Evolutionary conservation across 495 filamentous ascomycete genomes (phyloP).

Genomic region (Xylaria intraflava): DNA sequence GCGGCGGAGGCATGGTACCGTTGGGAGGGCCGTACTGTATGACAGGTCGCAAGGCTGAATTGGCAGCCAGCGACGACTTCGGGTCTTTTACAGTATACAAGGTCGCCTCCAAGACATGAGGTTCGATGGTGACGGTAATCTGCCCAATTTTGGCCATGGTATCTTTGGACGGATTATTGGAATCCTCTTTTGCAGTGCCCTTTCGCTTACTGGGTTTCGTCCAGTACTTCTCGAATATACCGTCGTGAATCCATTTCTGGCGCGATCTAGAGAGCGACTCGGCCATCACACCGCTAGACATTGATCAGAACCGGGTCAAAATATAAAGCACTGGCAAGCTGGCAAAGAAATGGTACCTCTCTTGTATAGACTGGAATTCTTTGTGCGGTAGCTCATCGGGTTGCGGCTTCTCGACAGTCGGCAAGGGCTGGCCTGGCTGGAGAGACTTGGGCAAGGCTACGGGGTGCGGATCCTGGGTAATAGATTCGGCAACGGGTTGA

Average conservation of each 20-base stretch:
- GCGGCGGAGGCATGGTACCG: conserved; percentile 49
- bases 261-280: conserved; percentile 80
- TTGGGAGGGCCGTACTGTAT: conserved; percentile 65
- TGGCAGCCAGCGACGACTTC: conserved; percentile 35
- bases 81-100: conserved; percentile 80
- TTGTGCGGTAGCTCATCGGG: conserved; percentile 52
- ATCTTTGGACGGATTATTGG: conserved; percentile 75
- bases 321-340: neutral
- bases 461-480: conserved; percentile 41
- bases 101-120: conserved; percentile 82
- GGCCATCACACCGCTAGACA: conserved; percentile 68
- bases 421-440: conserved; percentile 57
- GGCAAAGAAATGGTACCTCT: conserved; percentile 53
- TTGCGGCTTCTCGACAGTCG: conserved; percentile 66
- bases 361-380: conserved; percentile 75
- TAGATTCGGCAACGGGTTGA: conserved; percentile 22
- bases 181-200: conserved; percentile 59
- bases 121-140: conserved; percentile 77
- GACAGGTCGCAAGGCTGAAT: conserved; percentile 49
- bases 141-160: conserved; percentile 78
- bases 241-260: conserved; percentile 80
- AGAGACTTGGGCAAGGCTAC: conserved; percentile 48
- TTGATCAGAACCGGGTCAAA: neutral
- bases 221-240: conserved; percentile 90
- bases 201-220: conserved; percentile 81